Base-by-base conservation (phyloP, 2,329 filamentous ascomycete genomes). In the Cryphonectria parasitica region DNA sequence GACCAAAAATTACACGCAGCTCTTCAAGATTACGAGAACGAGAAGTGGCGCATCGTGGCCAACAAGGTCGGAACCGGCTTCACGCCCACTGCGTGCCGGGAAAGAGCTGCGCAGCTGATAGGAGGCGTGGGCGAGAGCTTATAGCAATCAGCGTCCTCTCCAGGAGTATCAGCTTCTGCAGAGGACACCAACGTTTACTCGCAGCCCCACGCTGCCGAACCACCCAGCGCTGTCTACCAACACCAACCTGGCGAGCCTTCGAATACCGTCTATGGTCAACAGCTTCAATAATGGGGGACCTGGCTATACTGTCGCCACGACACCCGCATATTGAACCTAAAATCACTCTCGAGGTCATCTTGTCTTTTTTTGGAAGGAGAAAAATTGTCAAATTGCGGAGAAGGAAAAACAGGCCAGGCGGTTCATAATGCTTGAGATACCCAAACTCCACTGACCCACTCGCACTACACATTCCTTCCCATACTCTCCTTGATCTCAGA, bases 51-150 rank as follows among this genome's bases (percentile, higher is more conserved):
- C 75, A 93, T 97, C 77, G 90, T 97, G 73, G 92, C 95, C 71
- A 92, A 92, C 77, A 97, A 97, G 82, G 92, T 98, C 76, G 95
- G 95, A 72, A 92, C 91, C 66, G 94, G 95, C 63, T 97, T 97
- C 78, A 96, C 94, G 52, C 93, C 95, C 56, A 89, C 90, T 49
- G 93, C 94, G 61, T 98, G 95, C 82, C 91, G 92, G 80, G 94
- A 97, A 77, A 91, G 94, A 76, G 91, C 90, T 43, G 83, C 87
- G 71, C 88, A 93, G 81, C 81, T 95, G 60, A 39, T 49, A 10
- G 66, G 60, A 19, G 58, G 61, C 10, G 76, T 82, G 56, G 84
- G 82, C 49, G 85, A 83, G 74, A 79, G 80, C 78, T 83, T 87
- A 83, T 86, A 87, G 82, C 86, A 87, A 82, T 87, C 84, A 79